Evolutionary conservation across 1,139 yeast species (phyloP).

Genomic region (Dujonia santamariae): DNA sequence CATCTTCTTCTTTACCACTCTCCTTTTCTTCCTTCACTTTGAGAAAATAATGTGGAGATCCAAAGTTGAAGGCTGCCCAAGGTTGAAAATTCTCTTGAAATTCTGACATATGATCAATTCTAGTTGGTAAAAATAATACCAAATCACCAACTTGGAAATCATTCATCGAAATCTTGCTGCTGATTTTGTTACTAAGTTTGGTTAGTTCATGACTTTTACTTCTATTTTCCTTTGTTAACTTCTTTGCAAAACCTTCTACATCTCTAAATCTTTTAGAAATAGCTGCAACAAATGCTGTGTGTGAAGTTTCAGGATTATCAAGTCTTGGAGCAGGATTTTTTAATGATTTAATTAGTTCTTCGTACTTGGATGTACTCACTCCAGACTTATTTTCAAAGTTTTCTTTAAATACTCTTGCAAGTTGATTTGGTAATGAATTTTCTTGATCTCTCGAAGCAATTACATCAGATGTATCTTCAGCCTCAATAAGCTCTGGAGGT

Average conservation of each 20-base stretch:
- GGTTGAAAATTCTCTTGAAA: conserved; percentile 41
- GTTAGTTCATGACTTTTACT: conserved; percentile 43
- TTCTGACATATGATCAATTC: conserved; percentile 38
- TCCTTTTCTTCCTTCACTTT: conserved; percentile 24
- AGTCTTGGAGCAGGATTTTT: conserved; percentile 2
- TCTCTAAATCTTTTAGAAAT: conserved; percentile 79
- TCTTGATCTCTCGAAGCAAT: conserved; percentile 10
- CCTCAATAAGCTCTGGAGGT: neutral
- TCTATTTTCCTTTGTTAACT: conserved; percentile 73
- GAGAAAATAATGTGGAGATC: conserved; percentile 74
- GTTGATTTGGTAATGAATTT: conserved; percentile 16
- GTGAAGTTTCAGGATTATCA: conserved; percentile 16
- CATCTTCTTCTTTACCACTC: conserved; percentile 6
- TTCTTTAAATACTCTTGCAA: conserved; percentile 18
- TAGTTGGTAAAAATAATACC: conserved; percentile 79
- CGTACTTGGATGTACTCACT: conserved; percentile 20
- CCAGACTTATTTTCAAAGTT: too few species aligned
- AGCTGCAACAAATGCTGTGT: conserved; percentile 47
- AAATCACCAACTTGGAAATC: conserved; percentile 69
- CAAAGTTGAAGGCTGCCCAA: conserved; percentile 86
- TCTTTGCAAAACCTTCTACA: conserved; percentile 89
- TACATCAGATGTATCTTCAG: neutral
- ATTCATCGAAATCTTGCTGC: conserved; percentile 60
- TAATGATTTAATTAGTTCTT: conserved; percentile 18
- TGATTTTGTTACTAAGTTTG: conserved; percentile 31